phyloP scores from a whole-genome alignment of 2,329 filamentous ascomycete genomes.

The Aureobasidium sp. region DNA sequence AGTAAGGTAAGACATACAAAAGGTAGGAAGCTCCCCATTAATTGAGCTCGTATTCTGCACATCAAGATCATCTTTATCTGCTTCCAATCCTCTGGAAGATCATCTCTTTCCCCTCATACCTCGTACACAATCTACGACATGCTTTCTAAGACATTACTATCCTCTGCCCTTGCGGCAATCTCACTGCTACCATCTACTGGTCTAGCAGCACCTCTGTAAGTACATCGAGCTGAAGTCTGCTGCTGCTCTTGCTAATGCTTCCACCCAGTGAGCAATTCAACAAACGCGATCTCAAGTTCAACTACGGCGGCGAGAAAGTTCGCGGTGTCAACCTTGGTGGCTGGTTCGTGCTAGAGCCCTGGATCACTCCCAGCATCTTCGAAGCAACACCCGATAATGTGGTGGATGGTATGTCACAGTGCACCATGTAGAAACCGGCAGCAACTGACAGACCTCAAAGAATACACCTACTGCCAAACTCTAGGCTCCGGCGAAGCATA shows the following conservation, averaged over 20 bases:
- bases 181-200: not conserved
- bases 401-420: slow-evolving; percentile 45
- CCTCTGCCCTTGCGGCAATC: slow-evolving; percentile 9
- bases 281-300: slow-evolving; percentile 33
- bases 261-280: not conserved
- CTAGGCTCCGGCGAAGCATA: slow-evolving; percentile 42
- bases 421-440: too few species aligned
- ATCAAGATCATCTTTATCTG: slow-evolving; percentile 3
- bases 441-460: slow-evolving; percentile 10
- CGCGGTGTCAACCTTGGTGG: slow-evolving; percentile 58
- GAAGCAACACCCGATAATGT: slow-evolving; percentile 37
- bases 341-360: slow-evolving; percentile 54
- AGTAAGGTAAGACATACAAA: not conserved
- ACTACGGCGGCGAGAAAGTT: slow-evolving; percentile 47
- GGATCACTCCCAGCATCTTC: slow-evolving; percentile 53
- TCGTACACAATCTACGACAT: not conserved
- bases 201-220: slow-evolving; percentile 8
- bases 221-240: too few species aligned
- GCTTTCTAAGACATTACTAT: slow-evolving; percentile 7
- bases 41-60: not conserved
- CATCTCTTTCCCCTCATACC: not conserved
- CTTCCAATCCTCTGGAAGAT: not conserved
- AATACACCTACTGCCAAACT: slow-evolving; percentile 44
- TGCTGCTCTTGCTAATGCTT: not conserved
- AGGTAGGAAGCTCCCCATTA: not conserved